These are phyloP conservation scores for Chlorella sp. DNA, from an alignment of 139 green algal genomes.

Conservation along the genomic window DNA sequence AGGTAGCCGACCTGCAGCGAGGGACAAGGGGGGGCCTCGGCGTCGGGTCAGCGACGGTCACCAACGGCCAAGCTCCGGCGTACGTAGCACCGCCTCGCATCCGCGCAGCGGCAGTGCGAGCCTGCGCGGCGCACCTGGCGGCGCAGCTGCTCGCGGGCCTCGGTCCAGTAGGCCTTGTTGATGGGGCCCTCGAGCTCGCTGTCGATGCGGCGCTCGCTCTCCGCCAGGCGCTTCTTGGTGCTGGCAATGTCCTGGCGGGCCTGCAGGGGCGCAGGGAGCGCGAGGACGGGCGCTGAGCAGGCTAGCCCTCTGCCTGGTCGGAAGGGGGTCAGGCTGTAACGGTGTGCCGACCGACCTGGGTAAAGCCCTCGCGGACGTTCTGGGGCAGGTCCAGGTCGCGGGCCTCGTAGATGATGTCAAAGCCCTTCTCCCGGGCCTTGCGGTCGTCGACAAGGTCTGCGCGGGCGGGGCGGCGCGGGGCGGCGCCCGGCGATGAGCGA, in stretches of 20 bases:
- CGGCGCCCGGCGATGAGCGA: no score
- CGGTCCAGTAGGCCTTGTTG: conserved; percentile 90
- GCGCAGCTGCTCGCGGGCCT: conserved; percentile 85
- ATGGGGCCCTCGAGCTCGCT: conserved; percentile 65
- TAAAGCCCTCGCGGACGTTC: conserved; percentile 71
- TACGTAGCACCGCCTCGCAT: neutral
- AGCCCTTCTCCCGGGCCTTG: conserved; percentile 59
- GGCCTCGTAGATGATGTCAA: conserved; percentile 94
- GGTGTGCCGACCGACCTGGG: conserved; percentile 42
- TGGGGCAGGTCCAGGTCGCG: conserved; percentile 85
- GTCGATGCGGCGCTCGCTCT: conserved; percentile 79
- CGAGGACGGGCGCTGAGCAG: neutral
- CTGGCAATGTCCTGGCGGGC: conserved; percentile 52
- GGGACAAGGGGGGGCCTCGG: neutral
- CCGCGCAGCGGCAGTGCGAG: no score
- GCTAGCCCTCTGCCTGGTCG: neutral
- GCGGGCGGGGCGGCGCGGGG: no score
- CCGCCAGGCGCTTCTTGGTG: conserved; percentile 77
- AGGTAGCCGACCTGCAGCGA: conserved; percentile 89
- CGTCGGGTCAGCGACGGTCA: neutral
- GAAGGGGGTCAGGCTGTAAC: neutral
- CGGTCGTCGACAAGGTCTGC: conserved; percentile 88
- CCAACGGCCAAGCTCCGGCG: neutral
- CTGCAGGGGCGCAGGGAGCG: conserved; percentile 12
- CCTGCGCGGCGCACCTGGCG: no score